Evolutionary conservation across 768 basidiomycete genomes (phyloP), one percentile per base, ranked within the genome.

Genomic region (Lentinula sp.): DNA sequence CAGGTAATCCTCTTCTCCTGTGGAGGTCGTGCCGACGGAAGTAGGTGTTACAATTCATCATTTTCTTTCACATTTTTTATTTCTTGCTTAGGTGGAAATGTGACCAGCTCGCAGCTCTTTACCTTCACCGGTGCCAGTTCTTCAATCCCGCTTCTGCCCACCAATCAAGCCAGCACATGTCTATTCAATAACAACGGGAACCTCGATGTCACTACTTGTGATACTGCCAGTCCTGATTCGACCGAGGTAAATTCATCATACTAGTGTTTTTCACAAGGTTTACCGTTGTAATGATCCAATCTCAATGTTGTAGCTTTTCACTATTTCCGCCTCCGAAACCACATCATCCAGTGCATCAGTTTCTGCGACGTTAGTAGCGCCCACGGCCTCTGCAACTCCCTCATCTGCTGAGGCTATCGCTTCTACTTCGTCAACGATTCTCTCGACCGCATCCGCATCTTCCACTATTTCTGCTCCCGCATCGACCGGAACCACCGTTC

Each of bases 1-100:
- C 66, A 67, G 49, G 66, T 69, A 45, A 32, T 69, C 39, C 63
- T 69, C 28, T 69, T 69, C 65, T 67, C 68, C 8, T 69, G 68
- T 56, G 68, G 68, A 57, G 68, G 67, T 16, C 67, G 67, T 28
- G 67, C 67, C 28, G 67, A 68, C 37, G 67, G 67, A 35, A 40
- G 65, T 66, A 32, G 56, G 64, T 5, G 18, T 52, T 18, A 8
- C 5, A 32, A 48, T 11, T 28, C 31, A n/a, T 11, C 7, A 28
- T 4, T 4, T 28, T 28, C 28, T 28, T 28, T 28, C 28, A 28
- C 28, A 28, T 28, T 28, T 28, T 28, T 28, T 4, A 28, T 28
- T 16, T 28, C 28, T 39, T 11, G 1, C 11, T 4, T 45, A 63
- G 65, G 61, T 6, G 65, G 65, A 31, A 5, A 11, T 15, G 65